Evolutionary conservation across 164 flowering plant species (phyloP), one percentile per base, ranked within the genome.

Genomic region (Magnolia sinica): DNA sequence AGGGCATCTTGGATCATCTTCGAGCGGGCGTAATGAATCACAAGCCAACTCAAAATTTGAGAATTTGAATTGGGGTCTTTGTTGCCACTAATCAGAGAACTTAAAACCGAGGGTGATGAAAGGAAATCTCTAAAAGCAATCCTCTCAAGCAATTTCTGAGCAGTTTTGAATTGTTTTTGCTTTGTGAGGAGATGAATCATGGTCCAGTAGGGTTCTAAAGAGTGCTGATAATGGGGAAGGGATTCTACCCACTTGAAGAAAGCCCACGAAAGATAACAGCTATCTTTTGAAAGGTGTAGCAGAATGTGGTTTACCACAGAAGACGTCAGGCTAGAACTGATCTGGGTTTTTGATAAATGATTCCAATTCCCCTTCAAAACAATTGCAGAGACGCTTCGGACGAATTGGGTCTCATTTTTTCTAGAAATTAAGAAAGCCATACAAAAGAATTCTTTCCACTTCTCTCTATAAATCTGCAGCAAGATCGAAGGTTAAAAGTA

Each of bases 11-110:
- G 87, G 76, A 81, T 87, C 93, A 85, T 90, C 77, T 83, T 88
- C 19, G 83, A 88, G 59, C 88, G 81, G 8, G 86, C 90, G 78
- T 91, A 96, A 65, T 76, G 80, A 59, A 94, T 89, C 72, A 96
- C 80, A 69, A 96, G 85, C 97, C 99, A 96, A 83, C 98, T 94
- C 74, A 94, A 81, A 76, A 90, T 83, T 29, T 92, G 95, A 0
- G 94, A 85, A 82, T 89, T 93, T 69, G 81, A 84, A 73, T 81
- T 83, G 2, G 86, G 80, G 74, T 90, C 92, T 73, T 81, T 75
- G 64, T 72, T 70, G 76, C 51, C 70, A 66, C 73, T 74, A 23
- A 87, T 77, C 71, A 95, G 82, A 45, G 91, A 82, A 75, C 80
- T 87, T 86, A 95, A 81, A 81, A 95, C 96, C 0, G 88, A 76